Base-by-base conservation (phyloP, 1,139 yeast species). In the Arxiozyma bovina region DNA sequence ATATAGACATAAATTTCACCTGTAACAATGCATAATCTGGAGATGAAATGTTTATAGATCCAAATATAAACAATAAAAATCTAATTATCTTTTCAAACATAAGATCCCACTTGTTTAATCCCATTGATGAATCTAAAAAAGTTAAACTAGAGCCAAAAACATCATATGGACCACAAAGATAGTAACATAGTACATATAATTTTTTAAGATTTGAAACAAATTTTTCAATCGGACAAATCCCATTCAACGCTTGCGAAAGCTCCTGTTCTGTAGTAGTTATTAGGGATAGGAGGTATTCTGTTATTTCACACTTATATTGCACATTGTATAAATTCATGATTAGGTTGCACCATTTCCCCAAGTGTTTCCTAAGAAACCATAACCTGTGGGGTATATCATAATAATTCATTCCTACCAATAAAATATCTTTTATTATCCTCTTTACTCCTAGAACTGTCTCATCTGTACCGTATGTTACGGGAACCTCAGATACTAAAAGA, bases 81-180 rank as follows among this genome's bases (percentile, higher is more conserved):
- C 71, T 55, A 18, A 65, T 57, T 1, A 62, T 46, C 50, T 62
- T 62, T 51, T 65, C 68, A 40, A 64, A 64, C 34, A 54, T 52
- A 12, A 61, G 54, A 49, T 61, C 60, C 67, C 68, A 66, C n/a
- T 48, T 54, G 45, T 56, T 60, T 5, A 57, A 40, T 1, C 60
- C 63, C 30, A 57, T 47, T 8, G 57, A 46, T 7, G 67, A 59
- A 45, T 64, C 61, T 23, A 60, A 43, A 22, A 58, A 45, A 11
- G 56, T 54, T 27, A 63, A 27, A 2, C 61, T 57, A 40, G 53
- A 53, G 17, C 61, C 57, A 47, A 60, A 61, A 23, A 54, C 46
- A 34, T 55, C 52, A 22, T 51, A 40, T 12, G 60, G 53, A 20
- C 60, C 54, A 44, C 56, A 53, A 21, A 65, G 56, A 66, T 68